phyloP scores from a whole-genome alignment of 2,329 filamentous ascomycete genomes.

The Diaporthe citriasiana region DNA sequence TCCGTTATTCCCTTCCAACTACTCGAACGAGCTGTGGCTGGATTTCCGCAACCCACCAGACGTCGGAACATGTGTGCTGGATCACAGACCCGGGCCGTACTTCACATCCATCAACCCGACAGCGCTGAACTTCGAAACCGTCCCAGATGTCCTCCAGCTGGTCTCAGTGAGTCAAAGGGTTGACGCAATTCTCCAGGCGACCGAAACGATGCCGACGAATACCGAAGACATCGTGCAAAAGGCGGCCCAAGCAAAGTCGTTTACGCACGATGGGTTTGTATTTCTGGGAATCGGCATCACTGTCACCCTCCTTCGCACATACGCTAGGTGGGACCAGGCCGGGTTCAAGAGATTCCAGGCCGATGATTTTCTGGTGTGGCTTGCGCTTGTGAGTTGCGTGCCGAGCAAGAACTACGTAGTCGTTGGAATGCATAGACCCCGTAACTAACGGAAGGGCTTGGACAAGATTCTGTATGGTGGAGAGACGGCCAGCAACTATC shows the following conservation, averaged over 20 bases:
- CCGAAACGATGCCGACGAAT: conserved; percentile 16
- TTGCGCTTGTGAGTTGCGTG: conserved; percentile 51
- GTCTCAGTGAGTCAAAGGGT: conserved; percentile 5
- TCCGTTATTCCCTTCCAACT: background rate
- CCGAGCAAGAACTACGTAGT: background rate
- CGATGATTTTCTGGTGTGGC: conserved; percentile 55
- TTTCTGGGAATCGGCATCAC: conserved; percentile 52
- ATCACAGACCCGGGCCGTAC: background rate
- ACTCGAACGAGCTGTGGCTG: background rate
- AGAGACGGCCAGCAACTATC: conserved; percentile 63
- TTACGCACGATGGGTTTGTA: conserved; percentile 54
- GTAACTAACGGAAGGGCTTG: conserved; percentile 24
- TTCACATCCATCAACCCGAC: background rate
- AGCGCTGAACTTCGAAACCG: background rate
- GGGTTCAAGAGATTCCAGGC: conserved; percentile 50
- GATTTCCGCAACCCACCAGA: background rate
- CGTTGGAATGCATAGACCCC: conserved; percentile 22
- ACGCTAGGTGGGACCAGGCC: conserved; percentile 52
- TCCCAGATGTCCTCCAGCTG: conserved; percentile 25
- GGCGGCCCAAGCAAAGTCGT: conserved; percentile 38
- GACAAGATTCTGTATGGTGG: conserved; percentile 63
- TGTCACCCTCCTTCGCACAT: conserved; percentile 54
- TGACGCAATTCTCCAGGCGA: background rate
- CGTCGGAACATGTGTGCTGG: background rate
- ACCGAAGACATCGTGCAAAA: conserved; percentile 12